These are phyloP conservation scores for Solanum stenotomum DNA, from an alignment of 257 asterid species.

Conservation along the genomic window DNA sequence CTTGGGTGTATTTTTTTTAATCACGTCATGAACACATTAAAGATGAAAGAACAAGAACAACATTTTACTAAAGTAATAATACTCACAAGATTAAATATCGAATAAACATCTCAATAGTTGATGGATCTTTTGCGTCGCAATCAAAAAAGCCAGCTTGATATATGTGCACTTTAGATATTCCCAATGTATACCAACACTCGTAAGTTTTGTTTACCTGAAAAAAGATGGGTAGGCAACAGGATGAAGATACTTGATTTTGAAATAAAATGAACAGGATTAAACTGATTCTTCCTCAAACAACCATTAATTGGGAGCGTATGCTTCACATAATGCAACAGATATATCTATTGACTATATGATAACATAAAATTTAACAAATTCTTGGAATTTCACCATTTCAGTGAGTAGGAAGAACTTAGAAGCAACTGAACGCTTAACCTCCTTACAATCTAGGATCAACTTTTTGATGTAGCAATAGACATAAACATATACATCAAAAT, in stretches of 20 bases:
- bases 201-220: slow-evolving; percentile 83
- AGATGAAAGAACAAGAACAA: neutral
- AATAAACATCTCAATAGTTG: slow-evolving; percentile 72
- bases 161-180: slow-evolving; percentile 69
- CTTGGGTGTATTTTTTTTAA: neutral
- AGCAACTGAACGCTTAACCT: neutral
- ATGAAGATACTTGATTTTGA: neutral
- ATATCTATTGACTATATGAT: neutral
- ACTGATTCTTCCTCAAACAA: neutral
- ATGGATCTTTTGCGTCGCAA: slow-evolving; percentile 80
- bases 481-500: neutral
- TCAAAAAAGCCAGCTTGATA: slow-evolving; percentile 58
- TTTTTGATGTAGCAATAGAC: neutral
- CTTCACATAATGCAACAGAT: neutral
- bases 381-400: neutral
- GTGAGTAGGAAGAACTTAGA: neutral
- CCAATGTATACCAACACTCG: slow-evolving; percentile 82
- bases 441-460: neutral
- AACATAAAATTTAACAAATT: neutral
- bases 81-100: slow-evolving; percentile 79
- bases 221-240: slow-evolving; percentile 19
- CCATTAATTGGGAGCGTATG: neutral
- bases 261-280: neutral
- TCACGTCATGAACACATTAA: neutral
- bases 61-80: neutral